Base-by-base conservation (phyloP, 129 eudicot species). In the Kitagawia praeruptora region DNA sequence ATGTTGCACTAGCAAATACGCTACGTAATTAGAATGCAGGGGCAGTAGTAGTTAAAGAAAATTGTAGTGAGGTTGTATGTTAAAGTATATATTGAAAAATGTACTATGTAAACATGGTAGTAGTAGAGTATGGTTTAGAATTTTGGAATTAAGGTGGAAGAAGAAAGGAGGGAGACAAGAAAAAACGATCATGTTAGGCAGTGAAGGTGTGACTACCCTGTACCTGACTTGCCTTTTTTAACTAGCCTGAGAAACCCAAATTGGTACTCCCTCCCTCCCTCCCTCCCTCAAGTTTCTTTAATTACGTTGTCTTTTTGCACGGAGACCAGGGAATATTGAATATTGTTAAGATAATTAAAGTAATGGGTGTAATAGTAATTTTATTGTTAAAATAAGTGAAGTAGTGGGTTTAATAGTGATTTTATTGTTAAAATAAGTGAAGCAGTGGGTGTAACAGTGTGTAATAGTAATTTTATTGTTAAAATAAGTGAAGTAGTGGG, bases 161-260 rank as follows among this genome's bases (percentile, higher is more conserved):
- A 72, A 4, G 25, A 12, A 6, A 53, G 39, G 16, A 41, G 81
- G 63, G 63, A 54, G 25, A 21, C 27, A 54, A 45, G 46, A 37
- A 61, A 41, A 28, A 41, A 6, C 16, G 18, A 13, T 21, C 16
- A 37, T 44, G 63, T 48, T 79, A 79, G 82, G 82, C 82, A 49
- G 82, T 53, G 82, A 69, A 70, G 81, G 38, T 79, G 47, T 47
- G 82, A 79, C 82, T 69, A 47, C 42, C 41, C 41, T 27, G 38
- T 48, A 47, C 42, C 41, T 75, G 38, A 34, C 21, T 14, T 75
- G 37, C 77, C 37, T 45, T 74, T 45, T 3, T 7, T 74, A 39
- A 71, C 34, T 34, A 34, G 2, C 37, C 37, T 34, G 34, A 31
- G 2, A 34, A 34, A 34, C 37, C 1, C 37, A 34, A 34, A 1